Conservation (phyloP, 2,329 filamentous ascomycete species). For the Chaetomium strumarium region DNA sequence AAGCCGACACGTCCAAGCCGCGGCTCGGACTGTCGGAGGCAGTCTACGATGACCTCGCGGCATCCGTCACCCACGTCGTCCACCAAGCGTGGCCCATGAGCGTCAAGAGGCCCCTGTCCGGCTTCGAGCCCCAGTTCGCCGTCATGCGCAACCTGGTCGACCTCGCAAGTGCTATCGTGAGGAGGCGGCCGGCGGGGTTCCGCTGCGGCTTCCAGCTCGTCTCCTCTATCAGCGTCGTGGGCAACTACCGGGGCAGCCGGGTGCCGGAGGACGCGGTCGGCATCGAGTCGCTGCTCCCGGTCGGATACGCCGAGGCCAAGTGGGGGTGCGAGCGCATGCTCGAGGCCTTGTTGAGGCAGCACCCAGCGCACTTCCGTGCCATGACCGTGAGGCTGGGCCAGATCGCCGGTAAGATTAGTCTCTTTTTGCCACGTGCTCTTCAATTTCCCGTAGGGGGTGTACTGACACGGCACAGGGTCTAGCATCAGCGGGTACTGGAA, state of each 20-base stretch:
- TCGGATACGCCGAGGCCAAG: slow-evolving; percentile 50
- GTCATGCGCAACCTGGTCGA: slow-evolving; percentile 43
- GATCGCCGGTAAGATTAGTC: too few species aligned
- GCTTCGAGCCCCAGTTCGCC: slow-evolving; percentile 39
- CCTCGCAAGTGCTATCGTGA: slow-evolving; percentile 26
- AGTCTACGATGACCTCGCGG: slow-evolving; percentile 35
- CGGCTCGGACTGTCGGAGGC: slow-evolving; percentile 36
- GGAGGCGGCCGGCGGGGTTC: too few species aligned
- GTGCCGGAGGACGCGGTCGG: slow-evolving; percentile 40
- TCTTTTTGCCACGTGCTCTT: too few species aligned
- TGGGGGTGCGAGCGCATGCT: slow-evolving; percentile 45
- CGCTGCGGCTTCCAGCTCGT: slow-evolving; percentile 36
- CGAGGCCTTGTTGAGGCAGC: slow-evolving; percentile 39
- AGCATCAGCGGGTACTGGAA: slow-evolving; percentile 49
- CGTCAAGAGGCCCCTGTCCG: slow-evolving; percentile 32
- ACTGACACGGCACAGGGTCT: too few species aligned
- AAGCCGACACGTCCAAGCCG: slow-evolving; percentile 37
- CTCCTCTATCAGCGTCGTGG: slow-evolving; percentile 38
- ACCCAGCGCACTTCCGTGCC: slow-evolving; percentile 35
- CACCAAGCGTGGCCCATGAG: slow-evolving; percentile 51
- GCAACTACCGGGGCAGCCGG: slow-evolving; percentile 17
- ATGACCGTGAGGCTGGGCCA: slow-evolving; percentile 44
- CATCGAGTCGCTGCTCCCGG: slow-evolving; percentile 37
- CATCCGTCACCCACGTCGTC: slow-evolving; percentile 42
- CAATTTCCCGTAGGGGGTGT: too few species aligned